phyloP scores from a whole-genome alignment of 306 rosid species.

The Casuarina equisetifolia region DNA sequence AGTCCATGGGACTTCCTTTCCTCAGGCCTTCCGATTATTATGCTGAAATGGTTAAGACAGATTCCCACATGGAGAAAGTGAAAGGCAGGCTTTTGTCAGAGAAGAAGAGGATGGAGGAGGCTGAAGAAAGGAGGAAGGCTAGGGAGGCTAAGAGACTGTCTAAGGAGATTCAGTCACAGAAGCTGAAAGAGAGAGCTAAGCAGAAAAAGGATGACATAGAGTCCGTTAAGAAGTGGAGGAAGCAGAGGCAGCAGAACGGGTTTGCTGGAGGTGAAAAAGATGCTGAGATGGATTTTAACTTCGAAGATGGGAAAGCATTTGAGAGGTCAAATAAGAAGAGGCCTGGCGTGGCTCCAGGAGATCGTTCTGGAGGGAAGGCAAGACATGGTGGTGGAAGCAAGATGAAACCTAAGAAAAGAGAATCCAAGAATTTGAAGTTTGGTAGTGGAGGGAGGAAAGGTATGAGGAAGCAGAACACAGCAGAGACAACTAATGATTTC shows the following conservation, averaged over 20 bases:
- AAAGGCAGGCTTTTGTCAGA: conserved; percentile 70
- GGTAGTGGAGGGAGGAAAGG: conserved; percentile 84
- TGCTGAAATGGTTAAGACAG: conserved; percentile 93
- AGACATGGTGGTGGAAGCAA: conserved; percentile 45
- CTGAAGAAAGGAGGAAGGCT: conserved; percentile 85
- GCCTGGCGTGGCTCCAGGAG: conserved; percentile 70
- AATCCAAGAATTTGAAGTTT: conserved; percentile 56
- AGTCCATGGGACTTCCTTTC: conserved; percentile 68
- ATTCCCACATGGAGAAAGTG: conserved; percentile 76
- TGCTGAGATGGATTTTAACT: conserved; percentile 41
- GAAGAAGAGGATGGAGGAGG: conserved; percentile 77
- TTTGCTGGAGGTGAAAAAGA: conserved; percentile 59
- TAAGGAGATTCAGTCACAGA: conserved; percentile 82
- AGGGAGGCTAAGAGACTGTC: conserved; percentile 77
- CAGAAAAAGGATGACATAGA: conserved; percentile 85
- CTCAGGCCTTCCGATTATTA: conserved; percentile 83
- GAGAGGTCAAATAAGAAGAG: conserved; percentile 71
- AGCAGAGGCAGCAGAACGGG: conserved; percentile 88
- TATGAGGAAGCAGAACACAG: conserved; percentile 62
- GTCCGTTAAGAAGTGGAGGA: conserved; percentile 97
- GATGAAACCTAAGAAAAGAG: conserved; percentile 52
- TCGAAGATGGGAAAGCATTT: conserved; percentile 74
- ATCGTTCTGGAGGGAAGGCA: conserved; percentile 78
- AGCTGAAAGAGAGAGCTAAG: conserved; percentile 78
- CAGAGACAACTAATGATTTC: conserved; percentile 58